Conservation (phyloP, 2,329 filamentous ascomycete genomes). For the Aspergillus carbonarius region DNA sequence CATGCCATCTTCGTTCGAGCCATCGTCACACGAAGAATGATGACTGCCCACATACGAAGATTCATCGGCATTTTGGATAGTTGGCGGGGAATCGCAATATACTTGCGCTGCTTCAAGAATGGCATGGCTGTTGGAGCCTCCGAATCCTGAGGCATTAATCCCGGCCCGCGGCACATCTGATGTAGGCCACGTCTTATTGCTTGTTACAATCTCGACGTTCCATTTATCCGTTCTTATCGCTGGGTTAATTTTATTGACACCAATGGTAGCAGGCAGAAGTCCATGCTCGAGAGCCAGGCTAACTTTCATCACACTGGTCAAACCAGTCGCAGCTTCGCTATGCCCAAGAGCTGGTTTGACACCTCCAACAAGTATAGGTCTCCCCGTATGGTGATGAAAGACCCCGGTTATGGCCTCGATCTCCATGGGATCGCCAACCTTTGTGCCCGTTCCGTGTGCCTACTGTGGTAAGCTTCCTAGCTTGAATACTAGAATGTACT, state of each 20-base stretch:
- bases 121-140: slow-evolving; percentile 38
- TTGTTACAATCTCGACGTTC: slow-evolving; percentile 24
- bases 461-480: neutral
- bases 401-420: neutral
- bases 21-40: neutral
- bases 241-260: slow-evolving; percentile 29
- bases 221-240: slow-evolving; percentile 23
- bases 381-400: neutral
- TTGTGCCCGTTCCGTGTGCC: slow-evolving; percentile 12
- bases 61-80: neutral
- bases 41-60: neutral
- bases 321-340: slow-evolving; percentile 34
- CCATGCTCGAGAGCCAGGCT: slow-evolving; percentile 43
- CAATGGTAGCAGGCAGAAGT: slow-evolving; percentile 31
- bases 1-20: neutral
- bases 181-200: slow-evolving; percentile 23
- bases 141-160: slow-evolving; percentile 49
- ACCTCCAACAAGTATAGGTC: slow-evolving; percentile 27
- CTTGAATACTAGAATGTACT: neutral
- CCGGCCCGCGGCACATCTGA: slow-evolving; percentile 35
- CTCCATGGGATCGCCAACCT: slow-evolving; percentile 9
- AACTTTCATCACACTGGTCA: slow-evolving; percentile 35
- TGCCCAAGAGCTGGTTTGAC: slow-evolving; percentile 38
- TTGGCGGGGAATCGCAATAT: neutral
- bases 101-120: slow-evolving; percentile 37